phyloP scores from a whole-genome alignment of 495 filamentous ascomycete genomes.

The Cryomyces antarcticus region DNA sequence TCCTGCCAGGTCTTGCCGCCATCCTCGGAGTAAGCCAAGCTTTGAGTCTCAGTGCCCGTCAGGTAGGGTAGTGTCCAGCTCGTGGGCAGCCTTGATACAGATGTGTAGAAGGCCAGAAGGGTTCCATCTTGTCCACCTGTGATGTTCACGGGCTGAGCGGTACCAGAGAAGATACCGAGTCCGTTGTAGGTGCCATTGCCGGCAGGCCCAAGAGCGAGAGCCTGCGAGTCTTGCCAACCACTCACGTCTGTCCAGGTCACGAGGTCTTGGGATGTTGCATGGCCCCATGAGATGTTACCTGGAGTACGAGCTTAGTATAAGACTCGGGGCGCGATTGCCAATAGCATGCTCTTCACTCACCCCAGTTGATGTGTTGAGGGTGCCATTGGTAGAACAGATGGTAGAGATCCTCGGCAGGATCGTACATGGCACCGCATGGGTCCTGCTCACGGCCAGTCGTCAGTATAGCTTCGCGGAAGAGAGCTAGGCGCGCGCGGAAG shows the following conservation, averaged over 20 bases:
- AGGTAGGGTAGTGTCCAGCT: constrained; percentile 27
- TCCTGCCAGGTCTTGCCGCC: constrained; percentile 30
- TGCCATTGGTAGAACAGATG: constrained; percentile 23
- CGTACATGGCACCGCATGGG: constrained; percentile 34
- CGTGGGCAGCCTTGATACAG: constrained; percentile 29
- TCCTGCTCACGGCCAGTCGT: constrained; percentile 12
- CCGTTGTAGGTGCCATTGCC: constrained; percentile 22
- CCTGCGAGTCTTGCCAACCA: constrained; percentile 19
- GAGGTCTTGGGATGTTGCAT: constrained; percentile 15
- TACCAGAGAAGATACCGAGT: constrained; percentile 33
- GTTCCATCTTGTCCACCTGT: constrained; percentile 22
- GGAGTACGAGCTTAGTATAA: not conserved
- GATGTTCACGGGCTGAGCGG: constrained; percentile 24
- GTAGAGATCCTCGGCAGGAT: constrained; percentile 23
- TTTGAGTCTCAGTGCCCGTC: constrained; percentile 28
- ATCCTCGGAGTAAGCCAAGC: constrained; percentile 27
- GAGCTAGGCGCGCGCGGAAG: too few species aligned
- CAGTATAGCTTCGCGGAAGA: too few species aligned
- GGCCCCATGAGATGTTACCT: constrained; percentile 26
- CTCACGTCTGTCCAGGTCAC: constrained; percentile 17
- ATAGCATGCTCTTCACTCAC: constrained; percentile 1
- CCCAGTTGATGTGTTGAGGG: constrained; percentile 22
- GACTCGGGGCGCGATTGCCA: not conserved
- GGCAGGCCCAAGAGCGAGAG: constrained; percentile 14
- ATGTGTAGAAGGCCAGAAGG: constrained; percentile 30